A percentile compares a stretch with the other conserved stretches of the same genome.
Conservation (phyloP, 1,284 basidiomycete species). For the Malassezia sympodialis region DNA sequence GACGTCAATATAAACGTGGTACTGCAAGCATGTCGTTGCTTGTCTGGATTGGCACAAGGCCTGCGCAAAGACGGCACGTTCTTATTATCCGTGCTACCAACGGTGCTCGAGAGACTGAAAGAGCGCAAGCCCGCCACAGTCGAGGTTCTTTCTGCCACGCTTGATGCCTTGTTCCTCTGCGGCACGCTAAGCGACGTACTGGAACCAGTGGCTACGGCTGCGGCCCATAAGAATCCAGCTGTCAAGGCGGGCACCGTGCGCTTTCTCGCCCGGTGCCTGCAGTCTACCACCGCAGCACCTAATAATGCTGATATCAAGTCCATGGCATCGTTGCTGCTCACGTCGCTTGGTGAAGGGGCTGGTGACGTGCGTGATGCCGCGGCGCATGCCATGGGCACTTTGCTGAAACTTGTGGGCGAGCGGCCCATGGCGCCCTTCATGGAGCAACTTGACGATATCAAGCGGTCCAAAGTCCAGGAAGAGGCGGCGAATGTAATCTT, state of each 20-base stretch:
- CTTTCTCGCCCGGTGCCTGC: conserved; percentile 72
- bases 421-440: conserved; percentile 76
- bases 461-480: conserved; percentile 88
- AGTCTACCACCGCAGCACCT: conserved; percentile 58
- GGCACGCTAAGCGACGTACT: conserved; percentile 68
- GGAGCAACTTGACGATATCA: conserved; percentile 75
- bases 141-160: conserved; percentile 72
- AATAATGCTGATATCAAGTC: conserved; percentile 69
- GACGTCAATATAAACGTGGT: conserved; percentile 97
- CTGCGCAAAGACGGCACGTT: conserved; percentile 62
- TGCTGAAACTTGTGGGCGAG: conserved; percentile 97
- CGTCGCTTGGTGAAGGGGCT: conserved; percentile 73
- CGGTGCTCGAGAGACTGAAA: conserved; percentile 81
- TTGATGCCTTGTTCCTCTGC: conserved; percentile 80
- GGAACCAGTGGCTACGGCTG: conserved; percentile 67
- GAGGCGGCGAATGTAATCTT: conserved; percentile 56
- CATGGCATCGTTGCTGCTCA: conserved; percentile 66
- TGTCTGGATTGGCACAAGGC: conserved; percentile 77
- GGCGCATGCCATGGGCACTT: conserved; percentile 71
- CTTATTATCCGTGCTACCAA: conserved; percentile 64
- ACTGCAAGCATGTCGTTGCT: conserved; percentile 70
- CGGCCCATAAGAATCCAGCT: conserved; percentile 89
- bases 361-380: conserved; percentile 85
- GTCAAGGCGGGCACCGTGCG: conserved; percentile 87
- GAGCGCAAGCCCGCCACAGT: conserved; percentile 84